phyloP scores from a whole-genome alignment of 2,329 filamentous ascomycete genomes.

The Xylaria multiplex region DNA sequence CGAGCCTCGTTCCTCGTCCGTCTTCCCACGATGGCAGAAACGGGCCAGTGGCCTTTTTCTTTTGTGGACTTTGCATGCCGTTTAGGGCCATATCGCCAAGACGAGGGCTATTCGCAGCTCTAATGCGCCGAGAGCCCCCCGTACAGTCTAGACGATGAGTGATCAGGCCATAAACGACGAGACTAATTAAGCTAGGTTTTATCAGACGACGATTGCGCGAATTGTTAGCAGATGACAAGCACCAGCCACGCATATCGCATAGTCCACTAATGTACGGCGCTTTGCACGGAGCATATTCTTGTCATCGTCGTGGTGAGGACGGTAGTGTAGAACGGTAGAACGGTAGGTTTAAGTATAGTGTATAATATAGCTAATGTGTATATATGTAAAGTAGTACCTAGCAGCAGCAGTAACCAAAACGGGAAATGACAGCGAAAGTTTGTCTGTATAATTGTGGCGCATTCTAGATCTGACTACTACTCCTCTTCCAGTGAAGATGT shows the following conservation, averaged over 20 bases:
- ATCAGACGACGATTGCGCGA: constrained; percentile 11
- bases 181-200: constrained; percentile 11
- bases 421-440: constrained; percentile 30
- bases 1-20: constrained; percentile 25
- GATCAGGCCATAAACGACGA: constrained; percentile 20
- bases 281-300: not conserved
- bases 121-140: constrained; percentile 12
- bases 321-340: no score
- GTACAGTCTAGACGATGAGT: constrained; percentile 5
- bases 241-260: not conserved
- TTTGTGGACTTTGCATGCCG: constrained; percentile 15
- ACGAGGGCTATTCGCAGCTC: constrained; percentile 6
- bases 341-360: no score
- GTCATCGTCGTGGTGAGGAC: not conserved
- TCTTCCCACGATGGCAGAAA: constrained; percentile 22
- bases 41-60: constrained; percentile 19
- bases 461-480: not conserved
- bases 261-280: not conserved
- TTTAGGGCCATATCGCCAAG: constrained; percentile 12
- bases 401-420: constrained; percentile 9
- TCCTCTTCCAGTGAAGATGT: not conserved
- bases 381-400: not conserved
- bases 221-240: constrained; percentile 12
- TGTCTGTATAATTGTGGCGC: constrained; percentile 6
- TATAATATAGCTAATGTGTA: no score